These are phyloP conservation scores for Coix lacrymajobi DNA, from an alignment of 176 grass and related monocot genomes.

Conservation along the genomic window DNA sequence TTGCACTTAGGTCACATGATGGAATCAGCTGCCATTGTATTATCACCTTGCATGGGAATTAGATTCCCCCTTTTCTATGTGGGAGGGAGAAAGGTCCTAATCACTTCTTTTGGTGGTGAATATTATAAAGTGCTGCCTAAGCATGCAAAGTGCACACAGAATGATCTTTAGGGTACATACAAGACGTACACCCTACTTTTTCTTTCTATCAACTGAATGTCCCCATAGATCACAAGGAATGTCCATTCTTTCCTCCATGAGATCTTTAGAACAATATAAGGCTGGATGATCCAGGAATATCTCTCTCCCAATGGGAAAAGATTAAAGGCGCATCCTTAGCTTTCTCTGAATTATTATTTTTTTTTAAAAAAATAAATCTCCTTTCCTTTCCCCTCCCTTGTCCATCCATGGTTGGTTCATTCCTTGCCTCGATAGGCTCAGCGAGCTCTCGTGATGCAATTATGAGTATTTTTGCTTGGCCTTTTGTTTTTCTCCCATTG, in stretches of 20 bases:
- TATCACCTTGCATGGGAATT: constrained; percentile 37
- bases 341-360: constrained; percentile 14
- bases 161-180: constrained; percentile 58
- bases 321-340: constrained; percentile 31
- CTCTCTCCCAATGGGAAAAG: constrained; percentile 30
- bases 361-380: neutral
- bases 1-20: neutral
- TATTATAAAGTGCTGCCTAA: constrained; percentile 61
- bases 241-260: constrained; percentile 37
- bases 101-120: constrained; percentile 72
- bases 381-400: neutral
- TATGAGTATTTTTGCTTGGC: constrained; percentile 6
- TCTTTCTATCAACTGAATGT: constrained; percentile 73
- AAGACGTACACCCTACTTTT: constrained; percentile 35
- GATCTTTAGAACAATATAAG: constrained; percentile 40
- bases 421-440: neutral
- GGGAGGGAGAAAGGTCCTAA: constrained; percentile 65
- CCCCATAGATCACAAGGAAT: constrained; percentile 50
- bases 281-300: constrained; percentile 63
- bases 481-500: neutral
- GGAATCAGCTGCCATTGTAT: constrained; percentile 5
- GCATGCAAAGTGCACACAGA: constrained; percentile 67
- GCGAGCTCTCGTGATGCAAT: neutral
- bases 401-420: neutral
- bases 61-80: constrained; percentile 41